Conservation (phyloP, 805 yeast species). For the Saturnispora mendoncae region DNA sequence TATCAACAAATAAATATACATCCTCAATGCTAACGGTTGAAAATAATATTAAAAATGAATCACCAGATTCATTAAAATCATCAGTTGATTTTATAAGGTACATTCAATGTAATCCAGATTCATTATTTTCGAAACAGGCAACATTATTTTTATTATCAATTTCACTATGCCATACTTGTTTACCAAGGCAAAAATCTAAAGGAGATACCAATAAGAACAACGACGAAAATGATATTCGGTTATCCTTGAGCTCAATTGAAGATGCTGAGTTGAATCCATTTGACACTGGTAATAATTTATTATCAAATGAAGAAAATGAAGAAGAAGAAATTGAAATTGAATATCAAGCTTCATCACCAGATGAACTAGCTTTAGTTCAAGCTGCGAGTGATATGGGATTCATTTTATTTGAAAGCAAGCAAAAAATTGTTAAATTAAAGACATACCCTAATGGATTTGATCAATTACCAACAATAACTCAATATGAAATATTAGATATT, state of each 20-base stretch:
- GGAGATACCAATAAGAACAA: constrained; percentile 10
- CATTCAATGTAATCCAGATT: constrained; percentile 62
- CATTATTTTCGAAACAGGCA: constrained; percentile 61
- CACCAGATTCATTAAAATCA: constrained; percentile 35
- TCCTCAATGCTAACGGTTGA: neutral
- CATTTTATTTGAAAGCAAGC: constrained; percentile 64
- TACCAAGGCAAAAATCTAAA: constrained; percentile 46
- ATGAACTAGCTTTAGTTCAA: constrained; percentile 84
- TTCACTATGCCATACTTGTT: constrained; percentile 84
- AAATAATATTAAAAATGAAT: neutral
- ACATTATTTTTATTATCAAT: constrained; percentile 71
- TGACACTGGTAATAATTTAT: constrained; percentile 5
- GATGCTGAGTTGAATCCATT: constrained; percentile 11
- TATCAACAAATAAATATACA: constrained; percentile 13
- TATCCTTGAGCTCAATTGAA: constrained; percentile 19
- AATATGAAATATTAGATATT: constrained; percentile 65
- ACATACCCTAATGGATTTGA: constrained; percentile 81
- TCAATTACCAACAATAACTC: constrained; percentile 50
- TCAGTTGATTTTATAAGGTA: constrained; percentile 61
- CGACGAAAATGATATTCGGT: constrained; percentile 4
- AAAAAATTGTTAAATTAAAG: constrained; percentile 52
- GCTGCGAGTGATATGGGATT: constrained; percentile 96
- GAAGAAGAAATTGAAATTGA: constrained; percentile 42
- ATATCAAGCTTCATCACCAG: constrained; percentile 95
- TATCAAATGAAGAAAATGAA: constrained; percentile 11